Conservation (phyloP, 2,329 filamentous ascomycete genomes). For the Macrophomina phaseolina region DNA sequence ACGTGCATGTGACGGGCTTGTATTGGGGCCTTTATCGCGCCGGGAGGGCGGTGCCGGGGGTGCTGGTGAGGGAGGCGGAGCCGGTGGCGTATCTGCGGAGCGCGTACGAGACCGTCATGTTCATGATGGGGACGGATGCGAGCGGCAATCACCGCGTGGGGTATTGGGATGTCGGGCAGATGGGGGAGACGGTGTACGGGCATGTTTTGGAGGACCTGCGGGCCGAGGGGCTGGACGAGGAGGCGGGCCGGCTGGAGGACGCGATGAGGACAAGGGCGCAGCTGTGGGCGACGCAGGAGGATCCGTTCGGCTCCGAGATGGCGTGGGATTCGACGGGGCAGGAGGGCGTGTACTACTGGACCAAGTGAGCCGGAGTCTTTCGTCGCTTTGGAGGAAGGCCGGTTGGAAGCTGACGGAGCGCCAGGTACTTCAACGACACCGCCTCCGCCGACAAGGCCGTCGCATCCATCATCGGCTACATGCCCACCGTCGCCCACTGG, state of each 20-base stretch:
- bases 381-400: no score
- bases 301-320: conserved; percentile 66
- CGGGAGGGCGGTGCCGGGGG: conserved; percentile 55
- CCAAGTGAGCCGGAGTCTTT: conserved; percentile 37
- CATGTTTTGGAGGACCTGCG: conserved; percentile 59
- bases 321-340: conserved; percentile 68
- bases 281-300: conserved; percentile 57
- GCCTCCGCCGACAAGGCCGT: conserved; percentile 59
- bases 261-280: conserved; percentile 58
- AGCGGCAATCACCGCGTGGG: conserved; percentile 32
- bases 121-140: conserved; percentile 41
- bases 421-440: conserved; percentile 55
- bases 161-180: conserved; percentile 58
- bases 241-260: conserved; percentile 50
- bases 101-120: conserved; percentile 58
- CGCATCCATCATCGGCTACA: conserved; percentile 61
- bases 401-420: neutral
- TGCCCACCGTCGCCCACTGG: conserved; percentile 65
- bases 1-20: conserved; percentile 61
- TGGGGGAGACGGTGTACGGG: conserved; percentile 66
- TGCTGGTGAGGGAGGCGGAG: conserved; percentile 48
- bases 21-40: conserved; percentile 66
- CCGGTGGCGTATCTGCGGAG: conserved; percentile 63
- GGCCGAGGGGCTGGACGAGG: conserved; percentile 51
- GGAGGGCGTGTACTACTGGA: conserved; percentile 67